Evolutionary conservation across 805 yeast species (phyloP), one percentile per base, ranked within the genome.

Genomic region (Hanseniaspora occidentalis): DNA sequence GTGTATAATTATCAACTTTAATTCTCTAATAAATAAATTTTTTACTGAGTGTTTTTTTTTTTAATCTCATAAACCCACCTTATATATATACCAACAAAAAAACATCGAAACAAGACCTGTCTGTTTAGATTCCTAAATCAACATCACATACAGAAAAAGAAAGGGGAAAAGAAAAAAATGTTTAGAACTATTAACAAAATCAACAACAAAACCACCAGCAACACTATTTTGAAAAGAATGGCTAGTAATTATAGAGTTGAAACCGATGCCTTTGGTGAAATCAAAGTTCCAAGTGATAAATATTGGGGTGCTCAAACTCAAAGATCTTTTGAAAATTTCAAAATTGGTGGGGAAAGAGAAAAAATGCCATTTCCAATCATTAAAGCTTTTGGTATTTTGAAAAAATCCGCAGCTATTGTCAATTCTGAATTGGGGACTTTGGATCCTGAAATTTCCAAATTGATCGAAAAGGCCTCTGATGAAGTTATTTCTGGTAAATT

Each of bases 281-380:
- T 92, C 56, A 85, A 86, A 60, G 98, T 89, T 39, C 86, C 84
- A 44, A 67, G 75, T 47, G 73, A 83, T 53, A 78, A 75, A 62
- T 89, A 89, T 72, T 89, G 96, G 89, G 98, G 98, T 45, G 97
- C 97, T 35, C 98, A 92, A 67, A 92, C 98, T 46, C 88, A 83
- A 57, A 77, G 97, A 66, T 88, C 97, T 17, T 72, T 77, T 51
- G 80, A 78, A 65, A 92, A 92, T 73, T 92, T 92, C 73, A 83
- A 86, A 65, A 92, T 92, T 55, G 98, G 98, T 49, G 96, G 96
- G 44, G 70, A 73, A 14, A 76, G 86, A 51, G 97, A 92, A 60
- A 72, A 74, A 47, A 79, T 89, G 80, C 97, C 97, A 40, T 77
- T 76, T 51, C 96, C 97, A 22, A 73, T 92, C 42, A 79, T 92